Base-by-base conservation (phyloP, 495 filamentous ascomycete species). In the Thozetella sp. region DNA sequence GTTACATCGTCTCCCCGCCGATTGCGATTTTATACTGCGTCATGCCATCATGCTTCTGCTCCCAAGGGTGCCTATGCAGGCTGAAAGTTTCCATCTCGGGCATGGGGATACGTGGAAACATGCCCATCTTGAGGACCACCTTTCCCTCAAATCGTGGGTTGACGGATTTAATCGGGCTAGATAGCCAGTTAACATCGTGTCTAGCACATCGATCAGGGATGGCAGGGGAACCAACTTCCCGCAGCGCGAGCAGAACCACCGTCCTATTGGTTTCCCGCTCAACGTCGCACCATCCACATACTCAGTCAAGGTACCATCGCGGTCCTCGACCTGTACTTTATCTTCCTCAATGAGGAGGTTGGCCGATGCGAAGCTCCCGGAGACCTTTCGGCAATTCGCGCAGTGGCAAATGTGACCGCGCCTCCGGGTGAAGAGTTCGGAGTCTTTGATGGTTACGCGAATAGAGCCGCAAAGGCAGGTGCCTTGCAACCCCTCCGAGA, bases 201-300 rank as follows among this genome's bases (percentile, higher is more conserved):
- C n/a, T n/a, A n/a, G n/a, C n/a, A n/a, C n/a, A n/a, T n/a, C n/a
- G n/a, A n/a, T n/a, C n/a, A n/a, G n/a, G n/a, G n/a, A n/a, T n/a
- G n/a, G n/a, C n/a, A n/a, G n/a, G n/a, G n/a, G n/a, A 25, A 71
- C 76, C 53, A 60, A 78, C 76, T 63, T 74, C 34, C 76, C 76
- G 63, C 74, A 74, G 30, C 20, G 58, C 19, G 59, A 58, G 56
- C 77, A 80, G 56, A 80, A 80, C n/a, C n/a, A 67, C 56, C 76
- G 55, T 22, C 25, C 50, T n/a, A 79, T 60, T 1, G 68, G 60
- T 9, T 72, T 80, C 25, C 76, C 76, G 56, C 72, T 76, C 53
- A 63, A 25, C 2, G 75, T 79, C 15, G 60, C 59, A 9, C 51
- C 26, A 58, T 80, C 77, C 1, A 67, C 58, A 55, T 72, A 80